Conservation (phyloP, 345 rosid genomes). For the Murraya koenigii region DNA sequence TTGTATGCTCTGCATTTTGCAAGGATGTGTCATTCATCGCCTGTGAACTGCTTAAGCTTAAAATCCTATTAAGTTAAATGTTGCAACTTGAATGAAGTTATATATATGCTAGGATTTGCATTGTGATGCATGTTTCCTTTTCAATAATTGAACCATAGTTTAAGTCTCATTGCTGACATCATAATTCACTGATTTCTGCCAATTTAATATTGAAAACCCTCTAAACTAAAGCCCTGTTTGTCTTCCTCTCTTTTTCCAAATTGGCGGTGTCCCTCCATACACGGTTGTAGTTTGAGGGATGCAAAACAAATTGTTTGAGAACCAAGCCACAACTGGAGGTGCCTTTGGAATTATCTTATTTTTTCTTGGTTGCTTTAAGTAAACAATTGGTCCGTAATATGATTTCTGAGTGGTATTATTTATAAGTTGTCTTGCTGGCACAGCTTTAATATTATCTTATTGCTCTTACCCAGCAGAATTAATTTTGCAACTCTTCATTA, state of each 20-base stretch:
- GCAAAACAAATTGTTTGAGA: not conserved
- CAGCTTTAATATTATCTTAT: conserved; percentile 1
- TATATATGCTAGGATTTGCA: not conserved
- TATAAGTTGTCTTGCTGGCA: not conserved
- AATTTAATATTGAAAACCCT: not conserved
- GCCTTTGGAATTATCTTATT: not conserved
- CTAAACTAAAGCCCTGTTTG: not conserved
- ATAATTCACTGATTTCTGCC: not conserved
- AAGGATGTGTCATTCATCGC: not conserved
- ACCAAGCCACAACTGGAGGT: not conserved
- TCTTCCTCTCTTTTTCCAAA: not conserved
- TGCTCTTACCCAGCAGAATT: not conserved
- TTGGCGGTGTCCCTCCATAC: not conserved
- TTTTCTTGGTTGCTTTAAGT: not conserved
- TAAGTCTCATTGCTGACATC: not conserved
- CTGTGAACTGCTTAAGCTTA: conserved; percentile 4
- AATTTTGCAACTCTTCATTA: not conserved
- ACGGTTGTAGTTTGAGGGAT: not conserved
- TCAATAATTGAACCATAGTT: not conserved
- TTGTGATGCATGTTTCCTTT: not conserved
- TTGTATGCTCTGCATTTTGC: not conserved
- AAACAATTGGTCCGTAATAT: not conserved
- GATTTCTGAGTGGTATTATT: not conserved
- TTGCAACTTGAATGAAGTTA: not conserved
- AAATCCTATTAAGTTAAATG: too few relatives aligned